These are phyloP conservation scores for Metarhizium guizhouense DNA, from an alignment of 2,329 filamentous ascomycete genomes.

Conservation along the genomic window DNA sequence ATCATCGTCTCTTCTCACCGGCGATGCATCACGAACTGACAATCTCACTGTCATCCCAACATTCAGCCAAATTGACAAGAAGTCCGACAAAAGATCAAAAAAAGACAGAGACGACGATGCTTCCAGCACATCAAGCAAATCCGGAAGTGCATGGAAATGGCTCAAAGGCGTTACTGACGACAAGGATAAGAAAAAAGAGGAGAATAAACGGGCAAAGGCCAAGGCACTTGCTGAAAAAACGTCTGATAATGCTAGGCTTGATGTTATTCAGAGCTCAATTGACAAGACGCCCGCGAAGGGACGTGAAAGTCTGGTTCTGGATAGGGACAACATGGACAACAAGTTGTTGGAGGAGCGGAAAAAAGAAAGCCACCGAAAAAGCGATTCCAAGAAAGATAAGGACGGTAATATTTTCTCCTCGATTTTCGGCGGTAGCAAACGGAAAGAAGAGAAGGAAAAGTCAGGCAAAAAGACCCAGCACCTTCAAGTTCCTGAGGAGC, in stretches of 20 bases:
- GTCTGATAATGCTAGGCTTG: constrained; percentile 74
- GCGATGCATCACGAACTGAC: constrained; percentile 60
- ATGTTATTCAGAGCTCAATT: constrained; percentile 80
- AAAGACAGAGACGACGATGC: constrained; percentile 59
- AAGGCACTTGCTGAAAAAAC: constrained; percentile 46
- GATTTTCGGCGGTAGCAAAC: constrained; percentile 84
- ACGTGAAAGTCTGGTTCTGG: constrained; percentile 75
- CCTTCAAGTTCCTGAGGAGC: constrained; percentile 72
- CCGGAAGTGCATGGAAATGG: constrained; percentile 62
- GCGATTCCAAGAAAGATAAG: constrained; percentile 80
- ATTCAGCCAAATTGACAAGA: constrained; percentile 59
- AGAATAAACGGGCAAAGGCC: constrained; percentile 59
- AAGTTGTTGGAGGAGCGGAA: constrained; percentile 75
- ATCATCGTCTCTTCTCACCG: constrained; percentile 60
- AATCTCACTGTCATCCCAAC: constrained; percentile 74
- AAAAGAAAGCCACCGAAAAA: constrained; percentile 69
- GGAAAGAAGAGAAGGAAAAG: constrained; percentile 70
- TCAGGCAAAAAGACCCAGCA: constrained; percentile 65
- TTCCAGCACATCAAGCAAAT: constrained; percentile 59
- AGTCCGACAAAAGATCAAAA: constrained; percentile 64
- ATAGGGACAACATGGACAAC: constrained; percentile 63
- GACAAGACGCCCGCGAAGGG: constrained; percentile 57
- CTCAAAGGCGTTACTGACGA: constrained; percentile 70
- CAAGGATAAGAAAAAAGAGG: constrained; percentile 50
- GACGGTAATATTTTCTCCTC: constrained; percentile 90